These are phyloP conservation scores for Sporisorium iseilematis-ciliati DNA, from an alignment of 1,284 basidiomycete species.

Conservation along the genomic window DNA sequence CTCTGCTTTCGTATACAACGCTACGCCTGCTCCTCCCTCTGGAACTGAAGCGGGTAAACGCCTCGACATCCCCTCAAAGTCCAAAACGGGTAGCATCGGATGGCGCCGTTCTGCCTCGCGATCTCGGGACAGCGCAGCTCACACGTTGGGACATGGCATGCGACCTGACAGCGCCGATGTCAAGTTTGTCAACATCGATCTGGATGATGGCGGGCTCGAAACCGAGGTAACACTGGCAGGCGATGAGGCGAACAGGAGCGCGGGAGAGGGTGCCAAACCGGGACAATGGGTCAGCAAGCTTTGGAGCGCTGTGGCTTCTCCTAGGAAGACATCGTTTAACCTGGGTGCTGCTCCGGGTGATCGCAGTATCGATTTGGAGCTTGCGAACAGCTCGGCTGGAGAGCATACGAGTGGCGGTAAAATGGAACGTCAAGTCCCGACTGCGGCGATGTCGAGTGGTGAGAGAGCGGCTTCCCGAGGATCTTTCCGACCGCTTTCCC, in stretches of 20 bases:
- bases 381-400: slow-evolving; percentile 12
- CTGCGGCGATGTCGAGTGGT: neutral
- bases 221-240: slow-evolving; percentile 25
- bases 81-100: slow-evolving; percentile 30
- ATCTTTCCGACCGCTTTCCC: slow-evolving; percentile 39
- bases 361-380: slow-evolving; percentile 36
- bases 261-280: slow-evolving; percentile 14
- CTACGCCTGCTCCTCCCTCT: slow-evolving; percentile 37
- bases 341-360: slow-evolving; percentile 14
- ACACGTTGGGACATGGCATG: slow-evolving; percentile 25
- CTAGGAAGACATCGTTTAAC: slow-evolving; percentile 22
- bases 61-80: slow-evolving; percentile 17
- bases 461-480: slow-evolving; percentile 27
- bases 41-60: slow-evolving; percentile 1
- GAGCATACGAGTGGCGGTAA: slow-evolving; percentile 14
- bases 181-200: slow-evolving; percentile 49
- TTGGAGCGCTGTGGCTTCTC: slow-evolving; percentile 38
- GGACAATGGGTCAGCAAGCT: slow-evolving; percentile 49
- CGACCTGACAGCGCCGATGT: slow-evolving; percentile 22
- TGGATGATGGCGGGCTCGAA: slow-evolving; percentile 32
- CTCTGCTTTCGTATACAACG: slow-evolving; percentile 58
- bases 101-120: slow-evolving; percentile 33
- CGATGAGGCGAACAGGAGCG: slow-evolving; percentile 5
- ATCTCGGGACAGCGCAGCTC: slow-evolving; percentile 21
- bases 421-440: neutral